A percentile compares a stretch with the other conserved stretches of the same genome.
Evolutionary conservation across 805 yeast genomes (phyloP).

Genomic region (Candida loeiensis): DNA sequence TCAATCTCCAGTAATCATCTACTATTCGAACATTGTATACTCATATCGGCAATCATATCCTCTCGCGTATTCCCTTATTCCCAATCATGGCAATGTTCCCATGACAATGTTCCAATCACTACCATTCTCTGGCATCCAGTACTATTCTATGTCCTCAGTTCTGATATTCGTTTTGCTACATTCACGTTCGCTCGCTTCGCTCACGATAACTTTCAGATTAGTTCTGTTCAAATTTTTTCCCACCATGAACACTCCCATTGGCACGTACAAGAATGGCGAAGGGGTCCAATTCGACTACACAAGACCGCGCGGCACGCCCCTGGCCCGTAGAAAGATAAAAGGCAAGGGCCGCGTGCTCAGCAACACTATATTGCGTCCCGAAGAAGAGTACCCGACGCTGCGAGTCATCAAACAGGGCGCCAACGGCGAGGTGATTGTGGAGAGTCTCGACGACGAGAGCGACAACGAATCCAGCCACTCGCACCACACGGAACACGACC

Average conservation of each 20-base stretch:
- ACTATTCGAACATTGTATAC: no score
- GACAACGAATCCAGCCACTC: no score
- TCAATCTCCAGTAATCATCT: no score
- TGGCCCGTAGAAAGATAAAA: conserved; percentile 23
- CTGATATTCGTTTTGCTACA: neutral
- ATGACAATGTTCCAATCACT: no score
- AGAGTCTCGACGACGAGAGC: conserved; percentile 40
- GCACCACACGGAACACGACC: conserved; percentile 13
- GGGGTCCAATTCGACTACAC: conserved; percentile 30
- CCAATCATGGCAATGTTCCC: no score
- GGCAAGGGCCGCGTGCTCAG: conserved; percentile 19
- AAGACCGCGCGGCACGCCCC: conserved; percentile 8
- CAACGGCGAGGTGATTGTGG: conserved; percentile 76
- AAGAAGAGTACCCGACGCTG: conserved; percentile 67
- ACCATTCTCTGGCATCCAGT: neutral
- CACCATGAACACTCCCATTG: neutral
- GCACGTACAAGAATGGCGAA: conserved; percentile 28
- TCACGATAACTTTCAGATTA: neutral
- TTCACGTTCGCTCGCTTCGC: neutral
- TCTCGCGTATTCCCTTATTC: neutral
- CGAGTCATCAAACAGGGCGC: conserved; percentile 66
- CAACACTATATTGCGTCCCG: conserved; percentile 50
- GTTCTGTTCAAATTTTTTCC: neutral
- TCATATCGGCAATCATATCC: no score
- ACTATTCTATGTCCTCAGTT: neutral